A percentile compares a stretch with the other conserved stretches of the same genome.
Evolutionary conservation across 116 monocot genomes (phyloP).

Genomic region (Phalaenopsis hybrid): DNA sequence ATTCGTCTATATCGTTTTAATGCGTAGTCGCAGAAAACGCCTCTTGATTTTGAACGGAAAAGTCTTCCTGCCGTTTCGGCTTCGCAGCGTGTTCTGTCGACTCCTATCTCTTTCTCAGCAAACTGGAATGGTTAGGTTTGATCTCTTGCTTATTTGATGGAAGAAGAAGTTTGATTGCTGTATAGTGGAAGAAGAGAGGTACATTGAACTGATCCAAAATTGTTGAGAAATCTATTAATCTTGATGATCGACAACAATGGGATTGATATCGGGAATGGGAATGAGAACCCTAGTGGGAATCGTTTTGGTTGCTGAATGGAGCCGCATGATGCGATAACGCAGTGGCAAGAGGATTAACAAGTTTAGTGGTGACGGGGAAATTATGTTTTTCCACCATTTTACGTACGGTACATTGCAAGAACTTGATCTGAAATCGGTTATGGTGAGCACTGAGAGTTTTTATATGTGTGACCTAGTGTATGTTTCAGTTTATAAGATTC

Average conservation of each 20-base stretch:
- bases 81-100: neutral
- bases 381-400: neutral
- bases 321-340: slow-evolving; percentile 24
- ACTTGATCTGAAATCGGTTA: no score
- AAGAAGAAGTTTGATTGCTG: no score
- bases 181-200: neutral
- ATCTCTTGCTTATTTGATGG: neutral
- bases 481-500: no score
- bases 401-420: neutral
- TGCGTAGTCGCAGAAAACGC: neutral
- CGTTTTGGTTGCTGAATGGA: slow-evolving; percentile 26
- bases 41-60: neutral
- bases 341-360: slow-evolving; percentile 24
- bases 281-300: slow-evolving; percentile 26
- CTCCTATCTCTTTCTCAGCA: neutral
- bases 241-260: slow-evolving; percentile 8
- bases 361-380: slow-evolving; percentile 11
- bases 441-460: no score
- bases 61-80: neutral
- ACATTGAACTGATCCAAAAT: neutral
- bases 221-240: neutral
- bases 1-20: neutral
- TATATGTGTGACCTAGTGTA: no score
- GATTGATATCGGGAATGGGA: no score
- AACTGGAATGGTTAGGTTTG: neutral